Evolutionary conservation across 2,329 filamentous ascomycete species (phyloP).

Genomic region (Macrophomina tecta): DNA sequence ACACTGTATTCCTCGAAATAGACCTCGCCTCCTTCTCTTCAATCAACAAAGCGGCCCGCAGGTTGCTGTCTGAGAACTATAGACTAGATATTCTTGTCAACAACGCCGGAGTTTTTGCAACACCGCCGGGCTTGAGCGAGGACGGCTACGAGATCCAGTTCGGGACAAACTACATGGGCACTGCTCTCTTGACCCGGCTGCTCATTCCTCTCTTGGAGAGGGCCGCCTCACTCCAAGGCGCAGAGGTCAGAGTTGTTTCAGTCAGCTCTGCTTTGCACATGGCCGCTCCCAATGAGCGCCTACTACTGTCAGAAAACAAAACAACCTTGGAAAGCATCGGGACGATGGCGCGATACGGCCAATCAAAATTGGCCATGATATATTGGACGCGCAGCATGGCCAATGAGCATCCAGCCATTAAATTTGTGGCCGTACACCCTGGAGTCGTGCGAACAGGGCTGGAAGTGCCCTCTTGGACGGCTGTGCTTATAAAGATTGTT

Average conservation of each 20-base stretch:
- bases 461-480: conserved; percentile 41
- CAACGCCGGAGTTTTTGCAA: conserved; percentile 54
- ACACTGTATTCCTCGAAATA: conserved; percentile 47
- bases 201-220: conserved; percentile 45
- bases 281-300: conserved; percentile 40
- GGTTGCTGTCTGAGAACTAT: conserved; percentile 44
- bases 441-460: conserved; percentile 52
- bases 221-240: background rate
- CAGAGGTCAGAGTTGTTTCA: background rate
- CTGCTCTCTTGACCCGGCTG: conserved; percentile 55
- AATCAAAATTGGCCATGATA: conserved; percentile 59
- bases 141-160: conserved; percentile 60
- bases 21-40: conserved; percentile 52
- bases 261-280: conserved; percentile 33
- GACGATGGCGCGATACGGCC: conserved; percentile 51
- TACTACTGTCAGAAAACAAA: conserved; percentile 38
- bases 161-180: conserved; percentile 60
- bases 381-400: conserved; percentile 54
- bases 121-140: conserved; percentile 46
- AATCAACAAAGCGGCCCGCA: conserved; percentile 43
- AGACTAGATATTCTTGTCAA: conserved; percentile 55
- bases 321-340: conserved; percentile 39
- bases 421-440: conserved; percentile 54
- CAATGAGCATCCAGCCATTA: conserved; percentile 52
- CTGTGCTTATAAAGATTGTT: conserved; percentile 36